These are phyloP conservation scores for Suillus spraguei DNA, from an alignment of 768 basidiomycete species.

Conservation along the genomic window DNA sequence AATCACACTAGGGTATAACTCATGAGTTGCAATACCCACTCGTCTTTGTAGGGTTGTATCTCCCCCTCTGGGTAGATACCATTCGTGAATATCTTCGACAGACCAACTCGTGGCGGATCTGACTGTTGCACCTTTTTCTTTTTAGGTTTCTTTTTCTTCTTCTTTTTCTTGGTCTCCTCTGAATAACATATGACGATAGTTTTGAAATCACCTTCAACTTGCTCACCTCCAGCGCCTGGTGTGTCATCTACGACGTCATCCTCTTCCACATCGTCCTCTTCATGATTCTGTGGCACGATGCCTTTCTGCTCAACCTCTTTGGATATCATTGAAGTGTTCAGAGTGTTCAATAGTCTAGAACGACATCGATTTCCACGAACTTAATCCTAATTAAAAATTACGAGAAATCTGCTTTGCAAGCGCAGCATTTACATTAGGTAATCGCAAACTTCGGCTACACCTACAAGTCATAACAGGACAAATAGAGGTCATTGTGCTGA, in stretches of 20 bases:
- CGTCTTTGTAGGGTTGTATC: constrained; percentile 87
- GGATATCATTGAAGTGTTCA: constrained; percentile 19
- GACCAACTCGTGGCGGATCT: constrained; percentile 89
- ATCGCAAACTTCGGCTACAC: neutral
- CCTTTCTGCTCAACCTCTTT: constrained; percentile 19
- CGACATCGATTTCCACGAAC: neutral
- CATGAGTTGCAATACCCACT: constrained; percentile 54
- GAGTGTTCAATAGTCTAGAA: constrained; percentile 3
- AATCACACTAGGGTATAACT: neutral
- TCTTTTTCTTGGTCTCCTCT: constrained; percentile 68
- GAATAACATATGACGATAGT: neutral
- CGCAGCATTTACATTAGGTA: neutral
- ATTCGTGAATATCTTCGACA: constrained; percentile 86
- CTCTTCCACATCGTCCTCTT: constrained; percentile 34
- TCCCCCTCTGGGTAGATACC: constrained; percentile 93
- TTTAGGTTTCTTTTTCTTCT: constrained; percentile 94
- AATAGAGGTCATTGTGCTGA: neutral
- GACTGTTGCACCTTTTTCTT: constrained; percentile 81
- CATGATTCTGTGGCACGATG: constrained; percentile 21
- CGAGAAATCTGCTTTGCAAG: neutral
- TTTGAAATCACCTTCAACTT: neutral
- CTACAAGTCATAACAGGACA: neutral
- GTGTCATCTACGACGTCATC: constrained; percentile 30
- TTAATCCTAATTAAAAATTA: neutral
- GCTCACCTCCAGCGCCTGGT: constrained; percentile 31